Evolutionary conservation across 2,329 filamentous ascomycete species (phyloP), one percentile per base, ranked within the genome.

Genomic region (Fusarium concolor): DNA sequence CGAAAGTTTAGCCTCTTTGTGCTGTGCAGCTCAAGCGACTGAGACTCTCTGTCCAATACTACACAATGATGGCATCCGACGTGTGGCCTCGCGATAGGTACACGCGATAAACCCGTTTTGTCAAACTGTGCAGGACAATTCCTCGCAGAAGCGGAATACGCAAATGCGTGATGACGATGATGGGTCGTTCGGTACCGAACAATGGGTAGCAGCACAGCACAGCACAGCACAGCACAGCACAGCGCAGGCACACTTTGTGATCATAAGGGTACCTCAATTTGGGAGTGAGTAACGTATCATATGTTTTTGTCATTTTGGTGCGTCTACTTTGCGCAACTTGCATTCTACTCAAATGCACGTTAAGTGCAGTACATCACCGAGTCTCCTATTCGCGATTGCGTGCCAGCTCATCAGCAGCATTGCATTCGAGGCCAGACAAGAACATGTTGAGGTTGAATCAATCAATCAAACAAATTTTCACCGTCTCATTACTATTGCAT

Each of bases 81-180:
- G 65, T 69, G 65, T 68, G 47, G 24, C 35, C 20, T 67, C 28
- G 29, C 65, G 51, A 66, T 66, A 69, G 65, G 65, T 18, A 68
- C 57, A 35, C 41, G 52, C 39, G 47, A 56, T 45, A 44, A 47
- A 37, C 60, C 55, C 52, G 47, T 62, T 56, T 50, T 24, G 65
- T 58, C 56, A 42, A 45, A 64, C 59, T 38, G 33, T 65, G 60
- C 59, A 69, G 39, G 52, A 49, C 51, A 41, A 65, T 56, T 35
- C 38, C 29, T 67, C 53, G 53, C 62, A 60, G 46, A 44, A 18
- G 39, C 38, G 38, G 42, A 65, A 53, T 46, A 38, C 42, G 53
- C 54, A 60, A 38, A 66, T 71, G 68, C 70, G 68, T 56, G 60
- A 72, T 73, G 70, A 73, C 70, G 70, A 68, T 68, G 52, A 44